Conservation (phyloP, 2,329 filamentous ascomycete species). For the Geosmithia flava region DNA sequence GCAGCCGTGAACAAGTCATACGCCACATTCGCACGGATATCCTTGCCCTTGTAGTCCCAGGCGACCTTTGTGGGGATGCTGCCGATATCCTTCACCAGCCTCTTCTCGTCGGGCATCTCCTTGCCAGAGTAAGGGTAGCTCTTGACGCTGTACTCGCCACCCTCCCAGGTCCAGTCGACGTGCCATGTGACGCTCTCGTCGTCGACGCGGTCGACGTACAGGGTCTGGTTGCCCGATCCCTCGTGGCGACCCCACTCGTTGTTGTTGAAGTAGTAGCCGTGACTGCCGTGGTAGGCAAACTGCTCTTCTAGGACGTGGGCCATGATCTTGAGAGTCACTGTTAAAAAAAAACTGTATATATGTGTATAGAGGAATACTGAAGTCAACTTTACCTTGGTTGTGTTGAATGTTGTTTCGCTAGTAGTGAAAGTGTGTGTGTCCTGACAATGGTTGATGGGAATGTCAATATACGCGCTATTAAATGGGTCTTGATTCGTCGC, state of each 20-base stretch:
- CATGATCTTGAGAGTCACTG: too few species aligned
- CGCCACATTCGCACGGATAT: constrained; percentile 38
- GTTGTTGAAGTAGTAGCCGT: constrained; percentile 19
- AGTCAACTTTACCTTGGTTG: too few species aligned
- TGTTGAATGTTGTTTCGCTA: too few species aligned
- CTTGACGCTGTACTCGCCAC: constrained; percentile 24
- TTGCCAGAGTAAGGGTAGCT: constrained; percentile 19
- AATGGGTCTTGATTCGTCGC: too few species aligned
- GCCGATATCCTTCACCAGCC: constrained; percentile 16
- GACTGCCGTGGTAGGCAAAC: constrained; percentile 9
- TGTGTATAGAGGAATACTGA: too few species aligned
- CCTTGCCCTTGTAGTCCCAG: constrained; percentile 17
- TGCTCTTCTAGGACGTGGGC: constrained; percentile 11
- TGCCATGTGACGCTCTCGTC: constrained; percentile 22
- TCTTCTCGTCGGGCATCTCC: constrained; percentile 6
- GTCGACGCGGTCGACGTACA: constrained; percentile 17
- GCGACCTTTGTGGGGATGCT: constrained; percentile 18
- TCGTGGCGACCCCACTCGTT: constrained; percentile 23
- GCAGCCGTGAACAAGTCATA: constrained; percentile 46
- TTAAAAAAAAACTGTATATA: too few species aligned
- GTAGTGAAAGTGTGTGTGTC: too few species aligned
- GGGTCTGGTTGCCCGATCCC: constrained; percentile 24
- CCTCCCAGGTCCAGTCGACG: constrained; percentile 26
- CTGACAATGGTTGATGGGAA: too few species aligned
- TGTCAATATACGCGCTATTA: too few species aligned